A percentile compares a stretch with the other conserved stretches of the same genome.
These are phyloP conservation scores for Fragaria iinumae DNA, from an alignment of 306 rosid genomes.

Conservation along the genomic window DNA sequence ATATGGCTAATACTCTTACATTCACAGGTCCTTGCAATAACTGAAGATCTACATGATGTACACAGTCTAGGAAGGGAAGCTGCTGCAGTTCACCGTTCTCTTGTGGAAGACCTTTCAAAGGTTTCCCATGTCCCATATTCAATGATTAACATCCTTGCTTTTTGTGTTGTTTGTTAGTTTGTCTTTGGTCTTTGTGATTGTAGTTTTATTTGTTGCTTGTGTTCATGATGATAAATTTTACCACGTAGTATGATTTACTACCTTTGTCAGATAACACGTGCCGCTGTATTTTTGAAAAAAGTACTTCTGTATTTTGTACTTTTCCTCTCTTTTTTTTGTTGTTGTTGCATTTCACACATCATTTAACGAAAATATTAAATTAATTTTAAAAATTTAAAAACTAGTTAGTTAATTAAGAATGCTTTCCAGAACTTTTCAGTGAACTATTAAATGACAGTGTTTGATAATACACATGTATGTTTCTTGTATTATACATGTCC, in stretches of 20 bases:
- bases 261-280: neutral
- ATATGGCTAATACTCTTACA: slow-evolving; percentile 14
- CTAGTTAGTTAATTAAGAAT: too few species aligned
- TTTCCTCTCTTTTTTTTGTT: neutral
- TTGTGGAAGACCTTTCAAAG: slow-evolving; percentile 84
- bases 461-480: neutral
- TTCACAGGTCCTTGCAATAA: slow-evolving; percentile 77
- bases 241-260: neutral
- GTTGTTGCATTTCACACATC: neutral
- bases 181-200: neutral
- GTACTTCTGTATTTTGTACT: neutral
- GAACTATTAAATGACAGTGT: neutral
- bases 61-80: slow-evolving; percentile 90
- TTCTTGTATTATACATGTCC: neutral
- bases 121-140: slow-evolving; percentile 38
- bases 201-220: neutral
- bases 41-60: slow-evolving; percentile 94
- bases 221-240: neutral
- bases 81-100: slow-evolving; percentile 68
- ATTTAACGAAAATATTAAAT: neutral
- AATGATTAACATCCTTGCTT: neutral
- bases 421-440: neutral
- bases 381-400: neutral
- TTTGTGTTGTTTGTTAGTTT: too few species aligned
- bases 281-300: neutral